Conservation (phyloP, 2,329 filamentous ascomycete genomes). For the Fusarium bulbicola region DNA sequence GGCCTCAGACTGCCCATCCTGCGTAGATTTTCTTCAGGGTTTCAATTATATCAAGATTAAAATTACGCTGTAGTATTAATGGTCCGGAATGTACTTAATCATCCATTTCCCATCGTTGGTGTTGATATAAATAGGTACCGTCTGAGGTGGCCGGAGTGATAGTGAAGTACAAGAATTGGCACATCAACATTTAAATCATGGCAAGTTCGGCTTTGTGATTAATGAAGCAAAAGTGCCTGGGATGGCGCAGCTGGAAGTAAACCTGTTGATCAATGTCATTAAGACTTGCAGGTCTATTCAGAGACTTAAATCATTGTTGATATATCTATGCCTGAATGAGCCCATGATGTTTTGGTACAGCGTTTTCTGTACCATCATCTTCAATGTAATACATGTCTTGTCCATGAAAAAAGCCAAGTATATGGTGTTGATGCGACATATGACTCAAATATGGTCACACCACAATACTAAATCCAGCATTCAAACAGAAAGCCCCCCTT, state of each 20-base stretch:
- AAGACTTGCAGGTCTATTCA: not conserved
- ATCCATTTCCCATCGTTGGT: not conserved
- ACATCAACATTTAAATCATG: no score
- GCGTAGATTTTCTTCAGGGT: not conserved
- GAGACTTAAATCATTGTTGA: not conserved
- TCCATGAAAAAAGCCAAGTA: not conserved
- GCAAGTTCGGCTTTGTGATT: not conserved
- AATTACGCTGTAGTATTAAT: rapidly evolving
- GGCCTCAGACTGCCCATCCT: not conserved
- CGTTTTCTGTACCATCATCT: not conserved
- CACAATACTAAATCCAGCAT: not conserved
- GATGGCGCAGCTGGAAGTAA: not conserved
- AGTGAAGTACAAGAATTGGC: not conserved
- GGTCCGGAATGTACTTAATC: not conserved
- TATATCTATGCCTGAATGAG: not conserved
- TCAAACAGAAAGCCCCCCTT: not conserved
- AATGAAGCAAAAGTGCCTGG: not conserved
- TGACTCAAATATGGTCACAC: not conserved
- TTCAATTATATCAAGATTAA: rapidly evolving
- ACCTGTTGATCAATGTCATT: not conserved
- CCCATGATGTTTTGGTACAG: not conserved
- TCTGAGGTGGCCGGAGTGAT: not conserved
- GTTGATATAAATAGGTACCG: not conserved
- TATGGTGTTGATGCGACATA: not conserved
- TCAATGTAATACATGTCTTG: not conserved